Base-by-base conservation (phyloP, 2,329 filamentous ascomycete species). In the Chaetomium globosum region DNA sequence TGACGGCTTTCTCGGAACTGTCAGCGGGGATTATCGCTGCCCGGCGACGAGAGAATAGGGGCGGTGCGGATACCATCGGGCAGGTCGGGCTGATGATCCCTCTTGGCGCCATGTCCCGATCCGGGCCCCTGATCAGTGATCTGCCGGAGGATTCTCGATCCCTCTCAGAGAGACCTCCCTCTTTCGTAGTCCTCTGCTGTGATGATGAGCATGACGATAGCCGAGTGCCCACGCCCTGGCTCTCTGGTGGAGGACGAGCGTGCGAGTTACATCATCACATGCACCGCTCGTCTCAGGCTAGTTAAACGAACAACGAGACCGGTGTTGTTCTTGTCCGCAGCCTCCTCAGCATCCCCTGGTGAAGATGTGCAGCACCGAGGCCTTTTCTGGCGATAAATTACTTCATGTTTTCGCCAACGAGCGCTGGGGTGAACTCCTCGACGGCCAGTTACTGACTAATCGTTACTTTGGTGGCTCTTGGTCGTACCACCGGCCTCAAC, bases 11-110 rank as follows among this genome's bases (percentile, higher is more conserved):
- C 23, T 4, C 48, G 36, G 21, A 16, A 61, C 21, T 33, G 13
- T 36, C 13, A 30, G 23, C 54, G 65, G 64, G 56, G 61, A 52
- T 39, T 63, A 49, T 66, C 61, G 39, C 23, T 53, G 21, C 4
- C n/a, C 54, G n/a, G n/a, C 30, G 13, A 36, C 31, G 52, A 19
- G 12, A 26, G 54, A 67, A 65, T 60, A 64, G 53, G 65, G 52
- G 63, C 63, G 64, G 67, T 55, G 51, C 55, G 59, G 46, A 28
- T 59, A 62, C 28, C 49, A n/a, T 64, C 51, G 56, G 67, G 60
- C 63, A 65, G 63, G 56, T 51, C 62, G 57, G 52, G 58, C 59
- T 67, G 69, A 59, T 51, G 69, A 70, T 70, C 69, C 21, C 49
- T 56, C 67, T 67, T 64, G 64, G 64, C 55, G 19, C 6, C 58